These are phyloP conservation scores for Salvia hispanica DNA, from an alignment of 257 asterid species.

Conservation along the genomic window DNA sequence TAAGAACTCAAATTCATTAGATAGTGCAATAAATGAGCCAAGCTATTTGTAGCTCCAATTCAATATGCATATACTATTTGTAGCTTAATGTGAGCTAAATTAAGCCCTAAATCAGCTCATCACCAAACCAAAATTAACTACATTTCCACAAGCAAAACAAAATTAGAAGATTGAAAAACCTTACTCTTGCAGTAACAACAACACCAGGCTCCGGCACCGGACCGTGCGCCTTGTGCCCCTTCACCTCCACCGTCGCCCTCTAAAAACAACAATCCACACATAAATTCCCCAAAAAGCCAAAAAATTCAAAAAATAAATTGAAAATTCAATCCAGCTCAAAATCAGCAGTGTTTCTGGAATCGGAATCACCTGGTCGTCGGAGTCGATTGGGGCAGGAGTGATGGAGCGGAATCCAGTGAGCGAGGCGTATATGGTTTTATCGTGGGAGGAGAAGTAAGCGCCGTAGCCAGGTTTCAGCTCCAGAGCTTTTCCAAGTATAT, in stretches of 20 bases:
- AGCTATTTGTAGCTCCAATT: neutral
- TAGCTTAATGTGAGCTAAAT: neutral
- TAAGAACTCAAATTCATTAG: conserved; percentile 17
- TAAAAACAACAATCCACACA: conserved; percentile 34
- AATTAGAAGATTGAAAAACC: conserved; percentile 24
- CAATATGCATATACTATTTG: too few species aligned
- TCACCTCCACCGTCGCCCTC: conserved; percentile 85
- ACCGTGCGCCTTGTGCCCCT: conserved; percentile 90
- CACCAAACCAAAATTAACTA: neutral
- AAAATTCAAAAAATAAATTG: neutral
- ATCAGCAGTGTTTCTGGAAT: neutral
- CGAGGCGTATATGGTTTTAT: conserved; percentile 65
- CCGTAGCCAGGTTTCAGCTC: conserved; percentile 79
- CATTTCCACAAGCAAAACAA: neutral
- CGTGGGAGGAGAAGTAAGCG: conserved; percentile 59
- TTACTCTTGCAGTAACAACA: conserved; percentile 77
- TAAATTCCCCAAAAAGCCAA: conserved; percentile 5
- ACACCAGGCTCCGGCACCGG: conserved; percentile 93
- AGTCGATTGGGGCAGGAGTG: conserved; percentile 49
- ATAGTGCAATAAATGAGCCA: neutral
- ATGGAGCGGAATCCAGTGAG: conserved; percentile 74
- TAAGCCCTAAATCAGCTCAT: neutral
- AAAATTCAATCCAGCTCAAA: neutral
- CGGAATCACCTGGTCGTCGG: conserved; percentile 57
- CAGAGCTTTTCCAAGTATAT: conserved; percentile 66